Evolutionary conservation across 352 stramenopile species (phyloP).

Genomic region (Phytopythium montanum): DNA sequence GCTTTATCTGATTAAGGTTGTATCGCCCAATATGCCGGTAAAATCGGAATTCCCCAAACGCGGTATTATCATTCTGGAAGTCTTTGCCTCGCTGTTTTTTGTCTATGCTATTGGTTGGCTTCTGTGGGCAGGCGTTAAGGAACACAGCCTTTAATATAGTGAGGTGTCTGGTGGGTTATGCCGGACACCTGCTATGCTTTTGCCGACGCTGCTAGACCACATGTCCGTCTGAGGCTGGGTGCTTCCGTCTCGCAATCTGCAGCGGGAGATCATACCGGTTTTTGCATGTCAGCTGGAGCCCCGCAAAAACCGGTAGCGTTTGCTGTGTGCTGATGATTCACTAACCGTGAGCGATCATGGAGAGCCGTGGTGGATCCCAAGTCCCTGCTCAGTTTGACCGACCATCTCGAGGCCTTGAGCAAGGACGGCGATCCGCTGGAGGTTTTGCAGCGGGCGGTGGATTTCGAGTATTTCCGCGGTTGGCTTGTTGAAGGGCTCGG

Average conservation of each 20-base stretch:
- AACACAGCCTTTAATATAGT: slow-evolving; percentile 8
- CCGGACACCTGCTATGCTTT: slow-evolving; percentile 7
- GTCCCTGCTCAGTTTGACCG: slow-evolving; percentile 7
- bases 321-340: slow-evolving; percentile 7
- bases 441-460: slow-evolving; percentile 6
- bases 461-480: slow-evolving; percentile 7
- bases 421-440: slow-evolving; percentile 6
- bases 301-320: slow-evolving; percentile 7
- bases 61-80: slow-evolving; percentile 8
- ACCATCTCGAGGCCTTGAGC: slow-evolving; percentile 7
- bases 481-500: slow-evolving; percentile 7
- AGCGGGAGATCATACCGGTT: slow-evolving; percentile 7
- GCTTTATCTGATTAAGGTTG: slow-evolving; percentile 8
- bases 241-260: slow-evolving; percentile 7
- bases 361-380: slow-evolving; percentile 7
- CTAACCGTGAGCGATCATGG: slow-evolving; percentile 7
- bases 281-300: slow-evolving; percentile 7
- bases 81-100: slow-evolving; percentile 8
- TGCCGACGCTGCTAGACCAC: slow-evolving; percentile 6
- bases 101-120: slow-evolving; percentile 7
- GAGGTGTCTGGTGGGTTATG: slow-evolving; percentile 7
- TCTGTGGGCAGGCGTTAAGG: slow-evolving; percentile 7
- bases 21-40: slow-evolving; percentile 7
- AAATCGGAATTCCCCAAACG: slow-evolving; percentile 7
- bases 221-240: slow-evolving; percentile 7